A percentile compares a stretch with the other conserved stretches of the same genome.
phyloP scores from a whole-genome alignment of 306 rosid genomes.

The Cyclanthera cordifolia region DNA sequence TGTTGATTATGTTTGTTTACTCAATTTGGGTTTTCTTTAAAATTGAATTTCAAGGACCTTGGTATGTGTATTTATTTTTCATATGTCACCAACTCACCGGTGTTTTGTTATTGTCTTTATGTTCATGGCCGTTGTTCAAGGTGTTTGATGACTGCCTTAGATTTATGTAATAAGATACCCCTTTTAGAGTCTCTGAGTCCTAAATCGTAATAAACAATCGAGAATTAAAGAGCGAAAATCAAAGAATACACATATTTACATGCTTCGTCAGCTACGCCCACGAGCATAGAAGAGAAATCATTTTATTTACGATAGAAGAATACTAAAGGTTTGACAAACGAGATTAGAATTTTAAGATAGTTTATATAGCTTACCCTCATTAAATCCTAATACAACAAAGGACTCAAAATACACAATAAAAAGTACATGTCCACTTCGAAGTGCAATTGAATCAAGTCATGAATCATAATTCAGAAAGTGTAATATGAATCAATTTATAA shows the following conservation, averaged over 20 bases:
- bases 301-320: no score
- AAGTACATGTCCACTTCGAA: no score
- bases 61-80: neutral
- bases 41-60: neutral
- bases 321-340: no score
- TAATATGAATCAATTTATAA: neutral
- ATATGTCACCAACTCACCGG: neutral
- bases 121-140: neutral
- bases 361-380: no score
- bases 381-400: no score
- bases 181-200: neutral
- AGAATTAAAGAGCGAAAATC: no score
- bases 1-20: neutral
- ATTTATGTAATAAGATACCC: neutral
- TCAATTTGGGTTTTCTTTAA: neutral
- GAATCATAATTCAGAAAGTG: neutral
- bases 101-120: neutral
- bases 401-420: no score
- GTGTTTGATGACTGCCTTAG: neutral
- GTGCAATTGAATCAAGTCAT: neutral
- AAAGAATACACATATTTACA: no score
- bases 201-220: no score
- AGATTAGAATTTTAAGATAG: no score
- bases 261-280: no score
- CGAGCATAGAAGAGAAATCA: no score